Base-by-base conservation (phyloP, 1,139 yeast species). In the Magnusiomyces suaveolens region DNA sequence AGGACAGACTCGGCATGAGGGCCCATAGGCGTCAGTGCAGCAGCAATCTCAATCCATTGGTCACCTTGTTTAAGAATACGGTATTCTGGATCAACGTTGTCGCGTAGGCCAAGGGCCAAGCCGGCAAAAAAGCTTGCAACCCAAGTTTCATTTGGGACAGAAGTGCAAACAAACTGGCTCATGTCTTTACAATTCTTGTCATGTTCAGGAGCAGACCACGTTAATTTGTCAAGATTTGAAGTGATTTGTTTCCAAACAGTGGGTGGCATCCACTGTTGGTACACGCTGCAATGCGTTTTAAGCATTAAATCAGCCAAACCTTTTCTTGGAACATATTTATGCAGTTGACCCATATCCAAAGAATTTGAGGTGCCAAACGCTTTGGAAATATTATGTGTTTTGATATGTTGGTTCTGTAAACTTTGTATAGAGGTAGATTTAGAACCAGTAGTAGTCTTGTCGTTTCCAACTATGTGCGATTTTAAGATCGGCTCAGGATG, bases 71-170 rank as follows among this genome's bases (percentile, higher is more conserved):
- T 10, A 12, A 10, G 4, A 21, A 41, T 36, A 25, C 26, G 3
- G 14, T 50, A 50, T 1, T 43, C 52, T 3, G 54, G 54, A 21
- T 43, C 51, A 14, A 48, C 50, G 43, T 58, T 54, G 24, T 60
- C 58, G 12, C 63, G 60, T 10, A 59, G 59, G 3, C 66, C 69
- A 20, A 63, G 57, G 23, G 67, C 66, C 25, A 65, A 49, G 8
- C 63, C 59, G 2, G 61, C 51, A 44, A 59, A 63, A 39, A 66
- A 59, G 16, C 58, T 50, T 3, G 65, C 54, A 14, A 57, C 52
- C 64, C 65, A 62, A 8, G 60, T 38, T 48, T 48, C 44, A 6
- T 25, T 6, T 4, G 51, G 51, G 14, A 48, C 24, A 23, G 16
- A n/a, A 12, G n/a, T 2, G 23, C 51, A 48, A 21, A 26, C 23